phyloP scores from a whole-genome alignment of 1,284 basidiomycete species.

The Sporisorium graminicola region DNA sequence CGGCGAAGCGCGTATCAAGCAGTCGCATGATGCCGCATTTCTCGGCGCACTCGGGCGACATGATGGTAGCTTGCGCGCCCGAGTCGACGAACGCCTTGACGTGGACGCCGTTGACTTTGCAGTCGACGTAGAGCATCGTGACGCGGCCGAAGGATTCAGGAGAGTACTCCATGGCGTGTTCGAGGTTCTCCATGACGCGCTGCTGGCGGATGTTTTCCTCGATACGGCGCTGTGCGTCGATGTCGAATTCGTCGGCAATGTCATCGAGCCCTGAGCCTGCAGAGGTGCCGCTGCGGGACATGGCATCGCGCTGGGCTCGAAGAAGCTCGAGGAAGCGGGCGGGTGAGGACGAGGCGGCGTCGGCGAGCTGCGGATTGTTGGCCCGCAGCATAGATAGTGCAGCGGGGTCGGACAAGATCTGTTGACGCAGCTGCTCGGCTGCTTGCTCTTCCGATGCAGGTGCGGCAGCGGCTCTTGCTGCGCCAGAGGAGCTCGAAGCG shows the following conservation, averaged over 20 bases:
- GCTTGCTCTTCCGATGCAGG: slow-evolving; percentile 77
- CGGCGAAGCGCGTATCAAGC: slow-evolving; percentile 86
- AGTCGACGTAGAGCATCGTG: slow-evolving; percentile 93
- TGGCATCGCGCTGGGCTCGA: slow-evolving; percentile 34
- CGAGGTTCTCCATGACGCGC: slow-evolving; percentile 79
- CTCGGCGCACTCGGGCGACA: slow-evolving; percentile 95
- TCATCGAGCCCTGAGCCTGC: slow-evolving; percentile 72
- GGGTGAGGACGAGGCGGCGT: slow-evolving; percentile 24
- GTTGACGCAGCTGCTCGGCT: slow-evolving; percentile 88
- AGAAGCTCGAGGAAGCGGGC: slow-evolving; percentile 43
- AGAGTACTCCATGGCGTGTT: slow-evolving; percentile 70
- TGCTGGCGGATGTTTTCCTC: slow-evolving; percentile 93
- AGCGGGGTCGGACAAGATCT: slow-evolving; percentile 83
- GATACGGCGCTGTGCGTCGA: slow-evolving; percentile 85
- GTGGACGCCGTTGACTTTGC: slow-evolving; percentile 82
- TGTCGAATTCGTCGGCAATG: slow-evolving; percentile 80
- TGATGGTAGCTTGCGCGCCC: slow-evolving; percentile 95
- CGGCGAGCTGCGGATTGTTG: slow-evolving; percentile 53
- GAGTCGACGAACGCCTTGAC: slow-evolving; percentile 98
- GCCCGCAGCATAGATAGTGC: slow-evolving; percentile 82
- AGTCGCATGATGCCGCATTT: slow-evolving; percentile 94
- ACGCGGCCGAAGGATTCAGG: slow-evolving; percentile 95
- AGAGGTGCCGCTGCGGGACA: slow-evolving; percentile 69
- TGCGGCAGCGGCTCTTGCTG: neutral
- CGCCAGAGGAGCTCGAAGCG: neutral